Evolutionary conservation across 495 filamentous ascomycete genomes (phyloP).

Genomic region (Tuber borchii): DNA sequence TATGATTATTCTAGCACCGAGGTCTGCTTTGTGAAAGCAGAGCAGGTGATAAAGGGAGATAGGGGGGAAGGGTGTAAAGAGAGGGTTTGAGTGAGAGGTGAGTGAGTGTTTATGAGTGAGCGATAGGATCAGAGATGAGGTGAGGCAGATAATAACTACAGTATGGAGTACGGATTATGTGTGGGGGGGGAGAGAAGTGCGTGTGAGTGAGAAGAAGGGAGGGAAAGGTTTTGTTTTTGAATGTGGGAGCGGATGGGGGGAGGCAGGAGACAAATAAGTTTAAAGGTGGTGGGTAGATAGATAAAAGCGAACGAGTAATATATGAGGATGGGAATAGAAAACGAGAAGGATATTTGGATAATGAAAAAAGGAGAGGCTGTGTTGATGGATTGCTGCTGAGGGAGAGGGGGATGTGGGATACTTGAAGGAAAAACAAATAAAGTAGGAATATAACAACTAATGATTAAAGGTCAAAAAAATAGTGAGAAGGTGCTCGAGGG

Average conservation of each 20-base stretch:
- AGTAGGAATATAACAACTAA: slow-evolving; percentile 33
- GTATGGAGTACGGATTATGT: slow-evolving; percentile 4
- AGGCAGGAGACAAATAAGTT: slow-evolving; percentile 7
- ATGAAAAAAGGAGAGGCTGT: slow-evolving; percentile 4
- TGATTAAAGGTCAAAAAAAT: slow-evolving; percentile 24
- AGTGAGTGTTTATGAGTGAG: slow-evolving; percentile 7
- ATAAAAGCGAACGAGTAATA: slow-evolving; percentile 23
- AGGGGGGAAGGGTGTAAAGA: slow-evolving; percentile 4
- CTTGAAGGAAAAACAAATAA: slow-evolving; percentile 12
- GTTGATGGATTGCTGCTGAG: neutral
- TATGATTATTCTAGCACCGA: slow-evolving; percentile 39
- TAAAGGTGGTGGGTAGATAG: slow-evolving; percentile 12
- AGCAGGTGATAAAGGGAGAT: slow-evolving; percentile 26
- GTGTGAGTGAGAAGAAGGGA: slow-evolving; percentile 4
- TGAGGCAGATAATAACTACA: slow-evolving; percentile 6
- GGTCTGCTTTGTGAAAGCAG: slow-evolving; percentile 37
- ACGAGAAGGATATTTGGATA: slow-evolving; percentile 1
- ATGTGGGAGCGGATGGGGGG: slow-evolving; percentile 9
- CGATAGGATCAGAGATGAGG: slow-evolving; percentile 5
- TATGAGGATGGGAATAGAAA: slow-evolving; percentile 16
- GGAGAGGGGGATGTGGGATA: neutral
- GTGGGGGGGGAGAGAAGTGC: slow-evolving; percentile 6
- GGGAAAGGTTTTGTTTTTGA: neutral
- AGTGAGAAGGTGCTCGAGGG: slow-evolving; percentile 12
- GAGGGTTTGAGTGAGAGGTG: slow-evolving; percentile 7